Conservation (phyloP, 768 basidiomycete genomes). For the Amanita rubescens region DNA sequence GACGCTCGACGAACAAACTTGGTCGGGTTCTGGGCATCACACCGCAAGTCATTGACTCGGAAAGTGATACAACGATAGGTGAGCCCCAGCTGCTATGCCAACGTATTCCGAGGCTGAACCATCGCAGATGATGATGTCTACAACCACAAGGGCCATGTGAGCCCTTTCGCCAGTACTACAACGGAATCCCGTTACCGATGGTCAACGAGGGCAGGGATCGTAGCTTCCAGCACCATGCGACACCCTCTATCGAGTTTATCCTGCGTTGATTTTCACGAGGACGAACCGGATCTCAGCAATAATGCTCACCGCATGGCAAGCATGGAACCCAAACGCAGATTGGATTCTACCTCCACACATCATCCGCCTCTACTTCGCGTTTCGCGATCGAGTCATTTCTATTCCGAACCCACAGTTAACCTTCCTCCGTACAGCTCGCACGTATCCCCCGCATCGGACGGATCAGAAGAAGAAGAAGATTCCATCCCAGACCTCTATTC, state of each 20-base stretch:
- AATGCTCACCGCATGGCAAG: not conserved
- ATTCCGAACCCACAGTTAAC: not conserved
- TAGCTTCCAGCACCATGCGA: not conserved
- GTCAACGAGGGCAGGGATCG: not conserved
- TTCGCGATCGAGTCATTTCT: not conserved
- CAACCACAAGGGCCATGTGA: too few relatives aligned
- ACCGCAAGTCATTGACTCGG: conserved; percentile 30
- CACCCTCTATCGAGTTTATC: not conserved
- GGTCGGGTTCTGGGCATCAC: conserved; percentile 34
- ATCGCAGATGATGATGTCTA: too few relatives aligned
- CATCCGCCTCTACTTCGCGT: not conserved
- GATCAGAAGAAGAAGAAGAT: not conserved
- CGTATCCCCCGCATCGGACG: not conserved
- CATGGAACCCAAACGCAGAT: not conserved
- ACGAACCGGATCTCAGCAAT: not conserved
- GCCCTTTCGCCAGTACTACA: not conserved
- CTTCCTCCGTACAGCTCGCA: not conserved
- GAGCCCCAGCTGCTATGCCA: not conserved
- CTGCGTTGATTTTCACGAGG: not conserved
- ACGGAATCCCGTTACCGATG: not conserved
- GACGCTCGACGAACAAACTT: conserved; percentile 35
- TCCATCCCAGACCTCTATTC: not conserved
- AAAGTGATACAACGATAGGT: not conserved
- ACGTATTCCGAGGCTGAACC: not conserved
- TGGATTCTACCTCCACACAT: not conserved